phyloP scores from a whole-genome alignment of 1,284 basidiomycete genomes.

The Clitocybe nebularis region DNA sequence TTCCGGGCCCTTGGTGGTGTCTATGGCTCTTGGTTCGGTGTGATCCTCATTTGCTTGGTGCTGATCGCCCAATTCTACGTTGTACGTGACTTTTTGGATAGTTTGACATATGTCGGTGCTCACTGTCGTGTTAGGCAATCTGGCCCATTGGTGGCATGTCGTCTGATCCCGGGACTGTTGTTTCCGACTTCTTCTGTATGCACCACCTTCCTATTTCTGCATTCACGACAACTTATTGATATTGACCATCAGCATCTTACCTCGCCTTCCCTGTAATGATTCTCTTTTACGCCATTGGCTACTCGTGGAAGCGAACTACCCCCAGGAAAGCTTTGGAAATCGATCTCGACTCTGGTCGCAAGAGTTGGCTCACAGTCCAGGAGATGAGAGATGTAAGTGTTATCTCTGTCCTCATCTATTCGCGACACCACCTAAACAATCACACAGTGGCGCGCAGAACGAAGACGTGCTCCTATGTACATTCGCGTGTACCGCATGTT shows the following conservation, averaged over 20 bases:
- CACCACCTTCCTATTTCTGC: constrained; percentile 3
- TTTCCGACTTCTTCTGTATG: constrained; percentile 35
- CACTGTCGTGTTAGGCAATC: constrained; percentile 24
- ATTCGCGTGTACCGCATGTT: constrained; percentile 34
- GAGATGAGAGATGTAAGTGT: constrained; percentile 33
- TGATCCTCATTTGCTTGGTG: constrained; percentile 34
- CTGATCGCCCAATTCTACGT: constrained; percentile 43
- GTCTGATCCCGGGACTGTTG: constrained; percentile 22
- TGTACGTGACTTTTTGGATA: constrained; percentile 19
- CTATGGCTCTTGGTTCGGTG: constrained; percentile 40
- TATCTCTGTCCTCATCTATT: neutral
- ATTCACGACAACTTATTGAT: neutral
- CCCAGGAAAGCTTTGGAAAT: constrained; percentile 34
- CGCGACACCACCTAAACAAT: neutral
- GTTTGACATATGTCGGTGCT: neutral
- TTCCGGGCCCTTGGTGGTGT: constrained; percentile 38
- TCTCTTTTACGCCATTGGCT: constrained; percentile 32
- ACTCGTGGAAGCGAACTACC: constrained; percentile 34
- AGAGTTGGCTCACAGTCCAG: constrained; percentile 38
- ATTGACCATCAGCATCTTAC: constrained; percentile 25
- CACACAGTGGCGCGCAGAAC: constrained; percentile 32
- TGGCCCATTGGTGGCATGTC: constrained; percentile 35
- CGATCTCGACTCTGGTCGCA: constrained; percentile 40
- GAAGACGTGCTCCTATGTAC: constrained; percentile 28
- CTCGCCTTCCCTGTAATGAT: constrained; percentile 37